Conservation (phyloP, 2,329 filamentous ascomycete species). For the Hypoxylon sp. region DNA sequence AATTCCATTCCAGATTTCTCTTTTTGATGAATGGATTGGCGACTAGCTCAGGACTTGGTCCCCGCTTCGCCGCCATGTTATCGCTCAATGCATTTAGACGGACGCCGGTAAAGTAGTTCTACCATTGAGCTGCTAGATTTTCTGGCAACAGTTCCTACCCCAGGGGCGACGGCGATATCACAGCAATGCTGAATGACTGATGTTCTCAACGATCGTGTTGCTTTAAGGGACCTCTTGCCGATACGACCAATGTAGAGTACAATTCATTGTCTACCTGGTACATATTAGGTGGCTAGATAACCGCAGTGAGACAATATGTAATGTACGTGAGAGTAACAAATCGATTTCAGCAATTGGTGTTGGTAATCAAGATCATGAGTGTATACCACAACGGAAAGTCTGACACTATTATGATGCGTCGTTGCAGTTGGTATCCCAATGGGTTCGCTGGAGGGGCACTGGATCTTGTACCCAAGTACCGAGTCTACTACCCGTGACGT, state of each 20-base stretch:
- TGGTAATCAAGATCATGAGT: not conserved
- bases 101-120: not conserved
- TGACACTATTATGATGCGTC: not conserved
- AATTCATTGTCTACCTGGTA: not conserved
- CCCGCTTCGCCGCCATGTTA: conserved; percentile 52
- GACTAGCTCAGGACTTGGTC: conserved; percentile 54
- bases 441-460: not conserved
- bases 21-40: conserved; percentile 63
- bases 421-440: no score
- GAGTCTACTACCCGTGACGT: not conserved
- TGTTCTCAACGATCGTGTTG: not conserved
- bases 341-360: no score
- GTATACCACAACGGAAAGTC: not conserved
- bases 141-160: not conserved
- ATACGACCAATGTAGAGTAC: not conserved
- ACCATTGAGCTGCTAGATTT: not conserved
- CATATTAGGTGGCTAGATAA: no score
- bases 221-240: not conserved
- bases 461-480: not conserved
- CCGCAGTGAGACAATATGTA: not conserved
- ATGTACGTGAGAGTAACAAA: no score
- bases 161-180: not conserved
- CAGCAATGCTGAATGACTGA: not conserved
- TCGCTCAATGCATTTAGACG: not conserved
- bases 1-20: conserved; percentile 60